Evolutionary conservation across 1,139 yeast species (phyloP), one percentile per base, ranked within the genome.

Genomic region (Kodamaea arcana): DNA sequence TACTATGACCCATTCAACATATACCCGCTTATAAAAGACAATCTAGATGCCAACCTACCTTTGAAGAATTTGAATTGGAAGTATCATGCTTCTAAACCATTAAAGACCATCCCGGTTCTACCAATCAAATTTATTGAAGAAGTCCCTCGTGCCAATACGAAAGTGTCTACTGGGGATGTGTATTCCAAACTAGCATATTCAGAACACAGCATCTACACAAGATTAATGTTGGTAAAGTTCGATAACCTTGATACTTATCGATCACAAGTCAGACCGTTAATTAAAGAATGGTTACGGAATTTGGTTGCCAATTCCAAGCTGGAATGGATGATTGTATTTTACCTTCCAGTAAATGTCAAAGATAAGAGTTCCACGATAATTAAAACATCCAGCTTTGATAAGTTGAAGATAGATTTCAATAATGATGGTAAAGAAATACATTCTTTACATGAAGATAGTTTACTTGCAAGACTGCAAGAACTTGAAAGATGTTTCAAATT

Each of bases 1-100:
- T 88, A 80, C 56, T 87, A 84, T 56, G 97, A 92, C 54, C 97
- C 97, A 1, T 84, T 85, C 52, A 75, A 76, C 28, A 75, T 83
- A 1, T 83, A 72, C 49, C 72, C 77, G 1, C 59, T 63, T 31
- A 58, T 88, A n/a, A 56, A 70, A 42, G 57, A 64, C 3, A 80
- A 75, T 24, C 57, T 90, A 16, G 60, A 63, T 27, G 44, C 69
- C 11, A 71, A 74, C 38, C 65, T 85, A 3, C 90, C 87, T 2
- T 62, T 90, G 26, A 75, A 80, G 4, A 84, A 84, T 41, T 62
- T 92, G 23, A 95, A 87, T 54, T 87, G 96, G 94, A 80, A 78
- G 47, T 66, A 76, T 30, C 60, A 72, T 23, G 58, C 71, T 12
- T 65, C 78, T 10, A 67, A 70, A 30, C 78, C 83, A 3, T 58